Evolutionary conservation across 371 early-diverging fungal genomes (phyloP), one percentile per base, ranked within the genome.

Genomic region (Apophysomyces variabilis): DNA sequence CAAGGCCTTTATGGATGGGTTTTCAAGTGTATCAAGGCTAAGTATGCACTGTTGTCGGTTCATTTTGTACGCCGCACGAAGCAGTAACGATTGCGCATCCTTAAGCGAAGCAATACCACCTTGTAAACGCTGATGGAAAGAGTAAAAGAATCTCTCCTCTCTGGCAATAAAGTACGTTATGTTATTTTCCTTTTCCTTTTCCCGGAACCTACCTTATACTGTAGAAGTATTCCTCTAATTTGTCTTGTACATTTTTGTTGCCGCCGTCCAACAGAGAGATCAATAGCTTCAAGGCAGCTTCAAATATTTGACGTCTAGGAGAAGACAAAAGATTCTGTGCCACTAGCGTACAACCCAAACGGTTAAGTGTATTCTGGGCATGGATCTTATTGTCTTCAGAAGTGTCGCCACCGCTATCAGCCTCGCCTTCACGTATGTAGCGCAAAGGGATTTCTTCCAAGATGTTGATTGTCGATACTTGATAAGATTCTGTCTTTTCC

Each of bases 81-180:
- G 43, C 5, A 80, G 38, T 7, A 70, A 66, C 43, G 65, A 62
- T 26, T 80, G 78, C 0, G 76, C 68, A n/a, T 86, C 81, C 32
- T 79, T 77, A 9, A 83, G 72, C 12, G 77, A 63, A 38, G 65
- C 64, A 11, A 84, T 79, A 35, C 72, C 73, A 8, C 71, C 64
- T 64, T 79, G 75, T 9, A 86, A 68, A 7, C 78, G 71, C 35
- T 79, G 76, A 65, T 87, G 84, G 35, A 84, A 77, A 26, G 81
- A 85, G 58, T 85, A 84, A 62, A 87, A 87, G 62, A 87, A 87
- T 11, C 85, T 72, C 45, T 87, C 87, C 50, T 87, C 78, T 44
- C 78, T 60, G 61, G 41, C 12, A 43, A 9, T 57, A 26, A 46
- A 47, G 4, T 21, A 64, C 26, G 21, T 13, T 50, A 26, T 21